Percentiles rank a stretch among this genome's conserved stretches.
Conservation (phyloP, 192 early-diverging fungal genomes). For the Coemansia sp. region DNA sequence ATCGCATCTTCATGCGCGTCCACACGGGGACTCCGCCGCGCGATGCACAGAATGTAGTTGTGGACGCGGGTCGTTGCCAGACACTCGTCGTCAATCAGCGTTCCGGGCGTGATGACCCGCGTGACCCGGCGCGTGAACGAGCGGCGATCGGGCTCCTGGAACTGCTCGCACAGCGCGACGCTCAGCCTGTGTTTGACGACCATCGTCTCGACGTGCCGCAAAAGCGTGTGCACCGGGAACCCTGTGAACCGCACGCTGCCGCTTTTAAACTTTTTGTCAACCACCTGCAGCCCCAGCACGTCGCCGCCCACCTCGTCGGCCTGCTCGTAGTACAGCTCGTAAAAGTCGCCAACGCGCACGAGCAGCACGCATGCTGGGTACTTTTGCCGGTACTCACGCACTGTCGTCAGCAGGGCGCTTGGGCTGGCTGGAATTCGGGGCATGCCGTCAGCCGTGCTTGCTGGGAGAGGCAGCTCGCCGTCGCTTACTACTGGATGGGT, state of each 20-base stretch:
- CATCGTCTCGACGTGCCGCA: conserved; percentile 65
- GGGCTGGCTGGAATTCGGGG: neutral
- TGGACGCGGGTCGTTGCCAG: conserved; percentile 61
- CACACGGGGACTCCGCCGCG: neutral
- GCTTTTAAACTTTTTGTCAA: conserved; percentile 60
- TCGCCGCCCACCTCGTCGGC: conserved; percentile 61
- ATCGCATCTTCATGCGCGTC: conserved; percentile 3
- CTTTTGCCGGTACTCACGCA: conserved; percentile 55
- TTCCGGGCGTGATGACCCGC: conserved; percentile 84
- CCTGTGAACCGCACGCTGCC: conserved; percentile 66
- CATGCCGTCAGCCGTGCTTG: too few relatives aligned
- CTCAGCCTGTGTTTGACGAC: conserved; percentile 58
- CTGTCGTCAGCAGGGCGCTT: conserved; percentile 45
- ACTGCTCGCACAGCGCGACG: conserved; percentile 74
- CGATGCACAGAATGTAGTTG: conserved; percentile 73
- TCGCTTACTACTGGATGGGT: neutral
- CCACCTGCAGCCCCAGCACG: conserved; percentile 68
- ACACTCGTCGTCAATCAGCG: conserved; percentile 74
- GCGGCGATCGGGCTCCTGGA: conserved; percentile 44
- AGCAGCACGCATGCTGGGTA: conserved; percentile 71
- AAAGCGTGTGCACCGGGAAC: conserved; percentile 63
- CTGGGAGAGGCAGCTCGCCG: too few relatives aligned
- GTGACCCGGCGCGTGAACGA: conserved; percentile 67
- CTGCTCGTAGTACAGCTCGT: conserved; percentile 77
- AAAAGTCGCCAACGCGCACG: conserved; percentile 77